phyloP scores from a whole-genome alignment of 768 basidiomycete genomes.

The Boletus reticulatus region DNA sequence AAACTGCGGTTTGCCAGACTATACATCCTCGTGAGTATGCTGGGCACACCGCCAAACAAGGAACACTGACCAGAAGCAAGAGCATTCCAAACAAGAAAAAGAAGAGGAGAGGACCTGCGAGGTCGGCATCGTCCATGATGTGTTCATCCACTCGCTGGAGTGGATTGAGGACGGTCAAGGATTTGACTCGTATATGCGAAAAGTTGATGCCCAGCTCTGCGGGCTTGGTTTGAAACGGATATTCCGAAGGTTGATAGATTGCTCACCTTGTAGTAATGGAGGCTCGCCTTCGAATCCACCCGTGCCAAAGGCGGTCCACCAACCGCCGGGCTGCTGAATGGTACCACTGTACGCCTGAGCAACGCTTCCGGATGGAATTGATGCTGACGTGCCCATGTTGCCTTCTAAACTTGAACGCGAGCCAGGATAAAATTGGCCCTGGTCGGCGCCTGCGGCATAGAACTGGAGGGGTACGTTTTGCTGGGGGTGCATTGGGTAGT shows the following conservation, averaged over 20 bases:
- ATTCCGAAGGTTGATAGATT: background rate
- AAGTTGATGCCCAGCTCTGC: slow-evolving; percentile 98
- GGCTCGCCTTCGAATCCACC: slow-evolving; percentile 96
- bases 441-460: slow-evolving; percentile 63
- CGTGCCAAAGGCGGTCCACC: slow-evolving; percentile 97
- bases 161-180: slow-evolving; percentile 94
- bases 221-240: background rate
- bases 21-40: background rate
- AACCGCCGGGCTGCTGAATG: slow-evolving; percentile 71
- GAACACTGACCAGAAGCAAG: slow-evolving; percentile 76
- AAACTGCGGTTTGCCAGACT: slow-evolving; percentile 99
- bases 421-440: slow-evolving; percentile 61
- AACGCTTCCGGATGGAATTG: slow-evolving; percentile 45
- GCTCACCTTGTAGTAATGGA: slow-evolving; percentile 85
- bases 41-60: background rate
- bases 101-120: slow-evolving; percentile 94
- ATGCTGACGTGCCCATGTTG: slow-evolving; percentile 54
- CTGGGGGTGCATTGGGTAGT: slow-evolving; percentile 48
- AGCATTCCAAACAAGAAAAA: slow-evolving; percentile 93
- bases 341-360: slow-evolving; percentile 61
- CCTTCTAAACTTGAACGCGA: slow-evolving; percentile 79
- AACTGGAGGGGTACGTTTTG: slow-evolving; percentile 71
- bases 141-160: slow-evolving; percentile 77
- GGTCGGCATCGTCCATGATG: slow-evolving; percentile 99
- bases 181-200: slow-evolving; percentile 90